A percentile compares a stretch with the other conserved stretches of the same genome.
Evolutionary conservation across 73 alveolate species (phyloP).

Genomic region (Blepharisma stoltei): DNA sequence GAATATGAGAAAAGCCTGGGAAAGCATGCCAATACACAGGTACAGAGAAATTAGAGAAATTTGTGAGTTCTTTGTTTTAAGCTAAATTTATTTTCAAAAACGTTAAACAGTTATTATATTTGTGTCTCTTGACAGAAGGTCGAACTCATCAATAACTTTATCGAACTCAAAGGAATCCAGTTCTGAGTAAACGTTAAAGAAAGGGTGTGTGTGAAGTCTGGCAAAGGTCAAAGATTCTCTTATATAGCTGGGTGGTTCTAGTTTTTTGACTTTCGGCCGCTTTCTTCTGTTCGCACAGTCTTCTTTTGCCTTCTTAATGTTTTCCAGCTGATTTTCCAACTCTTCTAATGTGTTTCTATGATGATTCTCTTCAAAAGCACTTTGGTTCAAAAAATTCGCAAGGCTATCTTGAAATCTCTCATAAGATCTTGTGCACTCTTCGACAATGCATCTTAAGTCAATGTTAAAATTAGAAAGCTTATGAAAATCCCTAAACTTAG

Average conservation of each 20-base stretch:
- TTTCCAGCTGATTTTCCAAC: neutral
- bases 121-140: too few species aligned
- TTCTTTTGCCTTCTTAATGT: neutral
- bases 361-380: neutral
- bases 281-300: neutral
- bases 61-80: neutral
- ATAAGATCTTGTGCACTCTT: constrained; percentile 21
- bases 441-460: constrained; percentile 16
- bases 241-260: constrained; percentile 8
- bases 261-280: neutral
- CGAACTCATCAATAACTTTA: too few species aligned
- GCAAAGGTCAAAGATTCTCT: constrained; percentile 1
- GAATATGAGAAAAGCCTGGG: constrained; percentile 14
- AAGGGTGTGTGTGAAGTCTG: constrained; percentile 8
- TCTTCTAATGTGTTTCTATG: neutral
- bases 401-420: constrained; percentile 10
- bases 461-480: neutral
- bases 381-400: neutral
- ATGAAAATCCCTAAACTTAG: neutral
- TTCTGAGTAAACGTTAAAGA: neutral
- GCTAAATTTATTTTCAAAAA: too few species aligned
- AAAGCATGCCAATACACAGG: neutral
- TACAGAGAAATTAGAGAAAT: neutral
- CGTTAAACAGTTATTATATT: too few species aligned
- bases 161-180: too few species aligned